Percentiles rank a stretch among this genome's conserved stretches.
These are phyloP conservation scores for Amauroascus niger DNA, from an alignment of 2,329 filamentous ascomycete genomes.

Conservation along the genomic window DNA sequence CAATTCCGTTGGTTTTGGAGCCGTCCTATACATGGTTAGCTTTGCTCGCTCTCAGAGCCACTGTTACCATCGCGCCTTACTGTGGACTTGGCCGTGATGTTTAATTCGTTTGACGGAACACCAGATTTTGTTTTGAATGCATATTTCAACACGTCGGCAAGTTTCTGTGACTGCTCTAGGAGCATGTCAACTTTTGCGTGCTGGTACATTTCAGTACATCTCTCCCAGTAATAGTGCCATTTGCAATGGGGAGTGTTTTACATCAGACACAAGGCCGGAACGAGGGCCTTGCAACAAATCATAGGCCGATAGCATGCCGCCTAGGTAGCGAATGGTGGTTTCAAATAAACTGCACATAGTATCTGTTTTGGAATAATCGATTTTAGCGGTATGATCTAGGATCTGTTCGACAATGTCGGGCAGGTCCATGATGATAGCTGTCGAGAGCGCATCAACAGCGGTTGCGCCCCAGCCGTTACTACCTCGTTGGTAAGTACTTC, in stretches of 20 bases:
- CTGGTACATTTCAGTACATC: conserved; percentile 8
- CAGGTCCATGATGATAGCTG: conserved; percentile 67
- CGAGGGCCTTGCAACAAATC: conserved; percentile 60
- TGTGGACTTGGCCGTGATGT: conserved; percentile 45
- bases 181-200: conserved; percentile 31
- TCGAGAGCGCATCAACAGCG: conserved; percentile 69
- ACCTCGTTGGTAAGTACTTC: conserved; percentile 10
- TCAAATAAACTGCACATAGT: conserved; percentile 68
- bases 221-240: neutral
- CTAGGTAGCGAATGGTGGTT: conserved; percentile 81
- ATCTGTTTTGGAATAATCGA: conserved; percentile 59
- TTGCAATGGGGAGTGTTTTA: conserved; percentile 17
- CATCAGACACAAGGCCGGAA: conserved; percentile 41
- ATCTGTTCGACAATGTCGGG: conserved; percentile 59
- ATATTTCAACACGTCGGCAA: conserved; percentile 64
- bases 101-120: conserved; percentile 60
- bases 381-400: conserved; percentile 57
- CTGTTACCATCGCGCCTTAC: conserved; percentile 4
- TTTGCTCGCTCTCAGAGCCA: neutral
- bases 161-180: conserved; percentile 55
- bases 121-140: conserved; percentile 70
- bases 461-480: conserved; percentile 81
- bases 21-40: conserved; percentile 32
- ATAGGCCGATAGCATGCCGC: conserved; percentile 63
- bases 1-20: conserved; percentile 56